These are phyloP conservation scores for Coprinopsis marcescibilis DNA, from an alignment of 768 basidiomycete species.

Conservation along the genomic window DNA sequence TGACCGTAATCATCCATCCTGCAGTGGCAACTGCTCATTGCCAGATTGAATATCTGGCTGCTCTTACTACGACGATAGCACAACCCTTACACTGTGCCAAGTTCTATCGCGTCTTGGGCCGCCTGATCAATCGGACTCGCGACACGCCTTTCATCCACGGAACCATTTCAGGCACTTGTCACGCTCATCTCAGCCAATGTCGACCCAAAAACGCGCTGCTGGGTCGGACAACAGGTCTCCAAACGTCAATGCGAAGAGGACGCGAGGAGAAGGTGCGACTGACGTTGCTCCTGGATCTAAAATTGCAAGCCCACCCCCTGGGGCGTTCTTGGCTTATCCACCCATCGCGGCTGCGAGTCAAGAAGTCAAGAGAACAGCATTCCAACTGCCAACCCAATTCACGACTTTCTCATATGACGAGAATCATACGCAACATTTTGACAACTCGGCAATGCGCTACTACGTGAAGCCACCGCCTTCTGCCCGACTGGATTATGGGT, in stretches of 20 bases:
- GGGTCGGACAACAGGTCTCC: neutral
- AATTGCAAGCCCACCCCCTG: neutral
- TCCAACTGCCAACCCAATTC: constrained; percentile 67
- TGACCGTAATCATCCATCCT: too few relatives aligned
- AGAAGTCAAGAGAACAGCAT: constrained; percentile 30
- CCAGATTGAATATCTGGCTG: too few relatives aligned
- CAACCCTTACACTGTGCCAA: too few relatives aligned
- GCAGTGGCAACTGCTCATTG: too few relatives aligned
- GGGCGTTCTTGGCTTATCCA: constrained; percentile 15
- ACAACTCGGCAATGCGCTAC: constrained; percentile 65
- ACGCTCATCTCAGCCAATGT: too few relatives aligned
- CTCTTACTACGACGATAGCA: too few relatives aligned
- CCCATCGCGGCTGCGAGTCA: constrained; percentile 9
- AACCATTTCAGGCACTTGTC: too few relatives aligned
- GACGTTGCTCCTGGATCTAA: neutral
- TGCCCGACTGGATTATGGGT: constrained; percentile 65
- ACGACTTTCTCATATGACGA: constrained; percentile 70
- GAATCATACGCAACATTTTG: constrained; percentile 52
- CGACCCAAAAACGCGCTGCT: too few relatives aligned
- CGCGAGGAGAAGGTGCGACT: neutral
- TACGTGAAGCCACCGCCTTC: constrained; percentile 60
- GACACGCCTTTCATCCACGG: too few relatives aligned
- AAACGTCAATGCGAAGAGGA: neutral
- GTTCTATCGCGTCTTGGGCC: too few relatives aligned
- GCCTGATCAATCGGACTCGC: too few relatives aligned